phyloP scores from a whole-genome alignment of 345 rosid genomes.

The Eucalyptus pauciflora region DNA sequence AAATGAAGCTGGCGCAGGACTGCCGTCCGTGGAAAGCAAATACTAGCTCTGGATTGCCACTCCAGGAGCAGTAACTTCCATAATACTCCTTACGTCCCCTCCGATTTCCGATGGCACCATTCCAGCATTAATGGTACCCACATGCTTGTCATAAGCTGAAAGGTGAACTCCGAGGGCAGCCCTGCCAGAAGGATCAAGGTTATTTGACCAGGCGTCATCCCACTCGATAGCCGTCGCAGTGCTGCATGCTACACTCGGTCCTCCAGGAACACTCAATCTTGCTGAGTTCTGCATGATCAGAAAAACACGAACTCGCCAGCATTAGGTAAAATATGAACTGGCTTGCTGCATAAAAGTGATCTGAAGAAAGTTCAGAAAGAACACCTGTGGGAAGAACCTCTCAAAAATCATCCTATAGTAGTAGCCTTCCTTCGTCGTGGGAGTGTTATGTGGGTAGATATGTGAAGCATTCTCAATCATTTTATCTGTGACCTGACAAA shows the following conservation, averaged over 20 bases:
- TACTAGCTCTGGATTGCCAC: conserved; percentile 38
- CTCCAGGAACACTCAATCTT: conserved; percentile 77
- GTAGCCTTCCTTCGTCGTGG: conserved; percentile 77
- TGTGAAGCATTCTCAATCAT: conserved; percentile 70
- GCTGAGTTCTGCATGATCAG: conserved; percentile 58
- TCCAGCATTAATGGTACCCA: conserved; percentile 1
- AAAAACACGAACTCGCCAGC: background rate
- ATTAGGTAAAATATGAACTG: background rate
- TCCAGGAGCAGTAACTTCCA: conserved; percentile 25
- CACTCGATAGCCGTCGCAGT: conserved; percentile 84
- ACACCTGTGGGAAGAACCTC: conserved; percentile 88
- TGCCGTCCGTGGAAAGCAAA: background rate
- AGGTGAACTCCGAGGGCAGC: conserved; percentile 88
- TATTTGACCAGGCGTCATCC: conserved; percentile 77
- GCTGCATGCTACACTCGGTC: conserved; percentile 87
- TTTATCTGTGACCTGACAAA: conserved; percentile 54
- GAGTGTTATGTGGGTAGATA: conserved; percentile 81
- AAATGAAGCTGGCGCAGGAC: background rate
- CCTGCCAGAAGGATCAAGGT: conserved; percentile 94
- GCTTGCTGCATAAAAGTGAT: background rate
- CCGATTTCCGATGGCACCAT: conserved; percentile 22
- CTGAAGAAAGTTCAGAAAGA: background rate
- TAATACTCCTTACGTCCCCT: conserved; percentile 24
- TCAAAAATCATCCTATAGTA: conserved; percentile 88
- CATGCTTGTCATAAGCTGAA: conserved; percentile 43